Percentiles rank a stretch among this genome's conserved stretches.
These are phyloP conservation scores for Thermothielavioides terrestris DNA, from an alignment of 495 filamentous ascomycete genomes.

Conservation along the genomic window DNA sequence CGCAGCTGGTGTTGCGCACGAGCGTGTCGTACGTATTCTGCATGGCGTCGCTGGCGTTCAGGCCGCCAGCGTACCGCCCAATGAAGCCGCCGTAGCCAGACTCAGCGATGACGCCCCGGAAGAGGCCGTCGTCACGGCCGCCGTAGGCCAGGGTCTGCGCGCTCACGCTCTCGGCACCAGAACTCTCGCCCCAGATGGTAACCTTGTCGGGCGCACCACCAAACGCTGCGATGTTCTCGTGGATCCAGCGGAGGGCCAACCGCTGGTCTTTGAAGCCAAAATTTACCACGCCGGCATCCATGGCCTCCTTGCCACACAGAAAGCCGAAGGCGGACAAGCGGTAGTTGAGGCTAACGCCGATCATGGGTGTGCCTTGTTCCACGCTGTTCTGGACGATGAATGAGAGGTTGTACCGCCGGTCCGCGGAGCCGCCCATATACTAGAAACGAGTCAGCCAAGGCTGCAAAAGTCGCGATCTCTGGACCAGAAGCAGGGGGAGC, in stretches of 20 bases:
- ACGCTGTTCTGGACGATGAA: conserved; percentile 48
- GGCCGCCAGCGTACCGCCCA: neutral
- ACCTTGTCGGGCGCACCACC: conserved; percentile 58
- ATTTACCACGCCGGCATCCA: conserved; percentile 53
- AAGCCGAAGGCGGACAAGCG: conserved; percentile 54
- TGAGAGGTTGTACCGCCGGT: conserved; percentile 1
- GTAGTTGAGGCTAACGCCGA: conserved; percentile 57
- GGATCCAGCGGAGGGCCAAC: conserved; percentile 53
- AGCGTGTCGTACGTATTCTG: conserved; percentile 43
- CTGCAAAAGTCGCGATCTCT: neutral
- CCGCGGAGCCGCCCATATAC: conserved; percentile 5
- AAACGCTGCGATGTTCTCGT: conserved; percentile 57
- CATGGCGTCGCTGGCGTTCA: neutral
- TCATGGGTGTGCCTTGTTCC: conserved; percentile 46
- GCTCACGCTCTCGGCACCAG: conserved; percentile 60
- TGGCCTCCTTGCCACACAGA: conserved; percentile 51
- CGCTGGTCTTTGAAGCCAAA: conserved; percentile 59
- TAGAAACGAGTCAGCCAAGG: conserved; percentile 36
- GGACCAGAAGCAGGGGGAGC: neutral
- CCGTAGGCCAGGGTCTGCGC: conserved; percentile 61
- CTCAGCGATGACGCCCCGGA: conserved; percentile 51
- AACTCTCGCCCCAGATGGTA: conserved; percentile 66
- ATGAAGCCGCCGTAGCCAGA: conserved; percentile 46
- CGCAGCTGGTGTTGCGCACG: conserved; percentile 31
- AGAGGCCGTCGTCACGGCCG: conserved; percentile 53